Evolutionary conservation across 768 basidiomycete species (phyloP).

Genomic region (Naganishia randhawae): DNA sequence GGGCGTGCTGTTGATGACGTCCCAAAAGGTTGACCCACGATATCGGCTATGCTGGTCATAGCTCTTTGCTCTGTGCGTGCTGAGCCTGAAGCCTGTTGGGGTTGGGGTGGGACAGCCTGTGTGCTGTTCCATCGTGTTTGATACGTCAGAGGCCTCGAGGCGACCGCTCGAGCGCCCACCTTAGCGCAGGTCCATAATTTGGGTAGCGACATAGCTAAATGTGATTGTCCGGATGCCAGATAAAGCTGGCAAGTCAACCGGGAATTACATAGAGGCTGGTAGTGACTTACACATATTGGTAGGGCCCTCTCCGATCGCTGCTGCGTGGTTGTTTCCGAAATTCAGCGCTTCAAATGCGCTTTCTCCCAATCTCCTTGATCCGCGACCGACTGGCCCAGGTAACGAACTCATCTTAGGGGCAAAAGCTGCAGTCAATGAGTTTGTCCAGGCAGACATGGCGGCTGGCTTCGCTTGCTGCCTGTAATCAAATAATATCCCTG

Average conservation of each 20-base stretch:
- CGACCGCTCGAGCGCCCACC: not conserved
- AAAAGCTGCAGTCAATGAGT: no score
- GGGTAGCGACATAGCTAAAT: not conserved
- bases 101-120: not conserved
- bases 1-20: not conserved
- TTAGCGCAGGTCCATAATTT: not conserved
- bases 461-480: no score
- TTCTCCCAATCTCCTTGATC: not conserved
- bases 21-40: conserved; percentile 17
- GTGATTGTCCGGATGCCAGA: not conserved
- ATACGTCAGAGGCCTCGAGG: not conserved
- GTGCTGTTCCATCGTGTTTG: conserved; percentile 19
- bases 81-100: not conserved
- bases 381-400: not conserved
- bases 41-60: conserved; percentile 6
- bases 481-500: no score
- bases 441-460: no score
- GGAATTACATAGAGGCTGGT: not conserved
- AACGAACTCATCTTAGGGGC: no score
- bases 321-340: conserved; percentile 2
- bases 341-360: not conserved
- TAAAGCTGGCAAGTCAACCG: not conserved
- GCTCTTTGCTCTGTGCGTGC: conserved; percentile 14
- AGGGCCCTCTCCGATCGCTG: not conserved
- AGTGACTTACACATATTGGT: not conserved